Base-by-base conservation (phyloP, 177 flowering plant genomes). In the Vitis hybrid region DNA sequence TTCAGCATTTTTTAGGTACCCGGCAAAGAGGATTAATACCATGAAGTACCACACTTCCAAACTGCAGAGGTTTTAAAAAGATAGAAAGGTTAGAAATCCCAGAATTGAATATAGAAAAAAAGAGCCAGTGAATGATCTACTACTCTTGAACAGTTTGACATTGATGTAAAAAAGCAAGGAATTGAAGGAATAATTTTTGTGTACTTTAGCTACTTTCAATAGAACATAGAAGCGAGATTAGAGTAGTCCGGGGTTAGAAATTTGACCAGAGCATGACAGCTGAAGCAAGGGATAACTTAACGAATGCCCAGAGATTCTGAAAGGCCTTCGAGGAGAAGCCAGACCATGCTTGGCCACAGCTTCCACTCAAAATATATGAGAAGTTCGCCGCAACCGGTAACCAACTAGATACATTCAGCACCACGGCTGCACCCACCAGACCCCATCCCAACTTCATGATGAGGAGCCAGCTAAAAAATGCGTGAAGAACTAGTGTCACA, bases 181-280 rank as follows among this genome's bases (percentile, higher is more conserved):
- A 22, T 22, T 22, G 26, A 22, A 22, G 26, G 26, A 22, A 22
- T 2, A 22, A 22, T 22, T 2, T 22, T 22, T 22, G 26, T 22
- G 26, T 22, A 22, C 2, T 22, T 22, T 22, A 22, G 26, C 26
- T 22, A 22, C 26, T 22, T 22, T 22, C 26, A 22, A 22, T 22
- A 22, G 26, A 22, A 22, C 26, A 22, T 22, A 22, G 26, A 22
- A 22, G 26, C 26, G 26, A 22, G 26, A 22, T 22, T 22, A 22
- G 26, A 22, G 26, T 22, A 22, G 26, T 22, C 26, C 26, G 26
- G 26, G 45, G 5, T 33, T 33, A 6, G 56, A 55, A 56, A 14
- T 66, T 76, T 65, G 21, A 87, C 93, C 90, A 87, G 48, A 91
- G 73, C 97, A 91, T 91, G 19, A 80, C 74, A 0, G 81, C 83